Conservation (phyloP, 2,329 filamentous ascomycete genomes). For the Macroventuria anomochaeta region DNA sequence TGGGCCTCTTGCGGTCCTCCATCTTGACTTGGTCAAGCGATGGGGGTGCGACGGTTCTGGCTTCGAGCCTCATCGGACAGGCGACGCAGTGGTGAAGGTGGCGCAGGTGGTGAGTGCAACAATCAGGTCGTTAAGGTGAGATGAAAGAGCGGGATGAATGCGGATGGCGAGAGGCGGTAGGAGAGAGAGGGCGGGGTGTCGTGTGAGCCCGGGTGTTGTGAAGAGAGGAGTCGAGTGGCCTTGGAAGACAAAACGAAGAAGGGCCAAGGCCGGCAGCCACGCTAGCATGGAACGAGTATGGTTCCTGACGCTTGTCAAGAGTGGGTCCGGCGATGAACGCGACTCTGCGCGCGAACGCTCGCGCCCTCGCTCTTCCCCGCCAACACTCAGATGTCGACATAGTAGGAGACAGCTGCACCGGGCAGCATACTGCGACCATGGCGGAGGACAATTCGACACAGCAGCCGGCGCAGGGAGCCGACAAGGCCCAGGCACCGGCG, state of each 20-base stretch:
- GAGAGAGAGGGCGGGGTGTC: constrained; percentile 27
- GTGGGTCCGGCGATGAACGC: constrained; percentile 9
- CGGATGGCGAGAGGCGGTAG: constrained; percentile 27
- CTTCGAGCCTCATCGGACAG: constrained; percentile 83
- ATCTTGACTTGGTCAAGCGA: constrained; percentile 87
- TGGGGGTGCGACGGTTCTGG: constrained; percentile 74
- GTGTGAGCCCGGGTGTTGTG: constrained; percentile 31
- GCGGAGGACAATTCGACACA: constrained; percentile 26
- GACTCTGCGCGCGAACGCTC: constrained; percentile 4
- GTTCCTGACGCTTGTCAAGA: not conserved
- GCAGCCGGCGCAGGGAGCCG: constrained; percentile 10
- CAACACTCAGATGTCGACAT: not conserved
- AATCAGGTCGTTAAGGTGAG: constrained; percentile 27
- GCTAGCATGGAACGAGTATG: not conserved
- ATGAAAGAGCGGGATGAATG: constrained; percentile 32
- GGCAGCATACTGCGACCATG: constrained; percentile 27
- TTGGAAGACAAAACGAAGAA: constrained; percentile 14
- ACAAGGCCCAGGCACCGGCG: constrained; percentile 29
- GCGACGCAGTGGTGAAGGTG: constrained; percentile 46
- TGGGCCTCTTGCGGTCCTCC: constrained; percentile 99
- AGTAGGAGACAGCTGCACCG: not conserved
- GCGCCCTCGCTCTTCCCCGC: not conserved
- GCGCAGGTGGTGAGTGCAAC: constrained; percentile 23
- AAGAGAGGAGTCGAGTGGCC: constrained; percentile 7
- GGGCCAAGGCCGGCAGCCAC: not conserved